Conservation (phyloP, 441 rosid genomes). For the Euphorbia celastroides region DNA sequence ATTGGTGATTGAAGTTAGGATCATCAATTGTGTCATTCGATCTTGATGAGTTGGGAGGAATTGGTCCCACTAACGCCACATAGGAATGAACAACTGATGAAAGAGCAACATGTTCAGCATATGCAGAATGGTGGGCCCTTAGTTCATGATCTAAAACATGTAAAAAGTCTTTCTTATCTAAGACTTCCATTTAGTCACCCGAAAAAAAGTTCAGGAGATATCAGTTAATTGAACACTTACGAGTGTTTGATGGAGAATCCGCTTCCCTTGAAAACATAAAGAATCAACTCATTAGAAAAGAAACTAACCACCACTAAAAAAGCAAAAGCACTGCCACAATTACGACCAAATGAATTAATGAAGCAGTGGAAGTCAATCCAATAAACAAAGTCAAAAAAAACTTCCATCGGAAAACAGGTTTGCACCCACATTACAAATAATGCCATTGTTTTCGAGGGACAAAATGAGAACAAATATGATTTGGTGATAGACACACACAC, state of each 20-base stretch:
- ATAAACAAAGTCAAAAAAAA: not conserved
- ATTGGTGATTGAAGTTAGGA: slow-evolving; percentile 40
- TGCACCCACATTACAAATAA: not conserved
- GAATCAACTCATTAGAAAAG: slow-evolving; percentile 12
- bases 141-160: slow-evolving; percentile 47
- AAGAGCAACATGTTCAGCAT: slow-evolving; percentile 37
- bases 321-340: not conserved
- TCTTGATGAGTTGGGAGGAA: slow-evolving; percentile 40
- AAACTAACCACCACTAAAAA: not conserved
- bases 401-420: not conserved
- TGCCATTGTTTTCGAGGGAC: not conserved
- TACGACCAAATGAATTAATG: too few relatives aligned
- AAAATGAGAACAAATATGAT: not conserved
- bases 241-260: slow-evolving; percentile 49
- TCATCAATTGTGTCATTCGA: slow-evolving; percentile 33
- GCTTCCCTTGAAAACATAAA: slow-evolving; percentile 50
- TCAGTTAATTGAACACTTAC: slow-evolving; percentile 35
- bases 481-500: not conserved
- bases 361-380: not conserved
- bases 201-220: slow-evolving; percentile 3
- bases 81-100: slow-evolving; percentile 48
- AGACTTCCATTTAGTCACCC: slow-evolving; percentile 9
- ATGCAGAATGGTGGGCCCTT: slow-evolving; percentile 39
- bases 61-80: slow-evolving; percentile 49
- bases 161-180: slow-evolving; percentile 11